Conservation (phyloP, 352 stramenopile genomes). For the Phytopythium ostracodes region DNA sequence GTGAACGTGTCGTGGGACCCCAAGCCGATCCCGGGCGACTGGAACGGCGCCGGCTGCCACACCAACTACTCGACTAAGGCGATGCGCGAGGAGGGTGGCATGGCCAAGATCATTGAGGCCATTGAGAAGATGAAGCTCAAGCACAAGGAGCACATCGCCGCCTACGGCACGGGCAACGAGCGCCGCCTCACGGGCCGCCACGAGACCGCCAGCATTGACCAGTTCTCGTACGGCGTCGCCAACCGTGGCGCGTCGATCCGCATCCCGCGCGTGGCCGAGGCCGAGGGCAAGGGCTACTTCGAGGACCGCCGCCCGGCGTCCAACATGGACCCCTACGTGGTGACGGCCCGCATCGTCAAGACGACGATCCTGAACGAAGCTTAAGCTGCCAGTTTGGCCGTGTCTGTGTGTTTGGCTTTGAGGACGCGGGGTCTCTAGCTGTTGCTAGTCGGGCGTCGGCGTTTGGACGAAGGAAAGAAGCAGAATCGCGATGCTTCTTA, state of each 20-base stretch:
- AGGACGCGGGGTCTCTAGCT: background rate
- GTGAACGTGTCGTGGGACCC: slow-evolving; percentile 97
- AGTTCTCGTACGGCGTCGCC: slow-evolving; percentile 96
- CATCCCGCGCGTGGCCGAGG: slow-evolving; percentile 90
- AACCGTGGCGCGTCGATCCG: slow-evolving; percentile 95
- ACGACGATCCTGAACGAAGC: slow-evolving; percentile 89
- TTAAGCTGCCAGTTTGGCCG: slow-evolving; percentile 17
- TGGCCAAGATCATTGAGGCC: slow-evolving; percentile 94
- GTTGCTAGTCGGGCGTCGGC: background rate
- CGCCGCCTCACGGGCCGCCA: slow-evolving; percentile 94
- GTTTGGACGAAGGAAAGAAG: background rate
- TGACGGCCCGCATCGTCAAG: slow-evolving; percentile 96
- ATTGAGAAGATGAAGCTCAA: slow-evolving; percentile 98
- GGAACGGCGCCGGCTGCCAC: slow-evolving; percentile 96
- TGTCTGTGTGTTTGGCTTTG: background rate
- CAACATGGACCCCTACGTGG: slow-evolving; percentile 98
- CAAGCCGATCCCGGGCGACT: slow-evolving; percentile 98
- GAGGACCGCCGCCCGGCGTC: slow-evolving; percentile 96
- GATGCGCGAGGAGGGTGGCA: slow-evolving; percentile 94
- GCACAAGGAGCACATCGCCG: slow-evolving; percentile 96
- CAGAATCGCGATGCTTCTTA: slow-evolving; percentile 13
- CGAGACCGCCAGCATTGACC: slow-evolving; percentile 95
- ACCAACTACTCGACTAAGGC: slow-evolving; percentile 97
- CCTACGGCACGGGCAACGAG: slow-evolving; percentile 97
- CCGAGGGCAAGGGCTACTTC: slow-evolving; percentile 91